Conservation (phyloP, 257 asterid species). For the Anisodus acutangulus region DNA sequence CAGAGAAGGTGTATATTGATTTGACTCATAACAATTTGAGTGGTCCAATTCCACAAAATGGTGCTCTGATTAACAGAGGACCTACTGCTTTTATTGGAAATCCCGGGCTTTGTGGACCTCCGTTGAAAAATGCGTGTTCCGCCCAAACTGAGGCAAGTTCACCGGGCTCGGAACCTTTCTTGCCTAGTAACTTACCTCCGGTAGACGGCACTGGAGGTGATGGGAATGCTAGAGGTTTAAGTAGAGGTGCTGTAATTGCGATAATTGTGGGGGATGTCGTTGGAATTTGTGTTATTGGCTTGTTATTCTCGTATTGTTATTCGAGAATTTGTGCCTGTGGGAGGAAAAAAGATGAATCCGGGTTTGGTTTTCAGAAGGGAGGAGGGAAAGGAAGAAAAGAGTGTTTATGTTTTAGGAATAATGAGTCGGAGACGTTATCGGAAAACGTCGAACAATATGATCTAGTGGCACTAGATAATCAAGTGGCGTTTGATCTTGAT, state of each 20-base stretch:
- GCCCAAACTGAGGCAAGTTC: slow-evolving; percentile 52
- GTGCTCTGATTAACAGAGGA: slow-evolving; percentile 80
- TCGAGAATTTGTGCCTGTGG: slow-evolving; percentile 56
- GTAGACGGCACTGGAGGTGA: slow-evolving; percentile 41
- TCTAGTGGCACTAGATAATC: slow-evolving; percentile 70
- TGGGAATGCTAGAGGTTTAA: slow-evolving; percentile 51
- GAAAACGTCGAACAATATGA: slow-evolving; percentile 75
- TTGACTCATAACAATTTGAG: slow-evolving; percentile 69
- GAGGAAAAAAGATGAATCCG: slow-evolving; percentile 49
- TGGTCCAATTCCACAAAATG: slow-evolving; percentile 90
- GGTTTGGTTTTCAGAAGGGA: slow-evolving; percentile 63
- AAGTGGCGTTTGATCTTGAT: slow-evolving; percentile 78
- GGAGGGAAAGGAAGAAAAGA: slow-evolving; percentile 57
- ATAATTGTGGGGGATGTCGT: slow-evolving; percentile 72
- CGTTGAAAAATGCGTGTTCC: slow-evolving; percentile 68
- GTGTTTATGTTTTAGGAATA: slow-evolving; percentile 77
- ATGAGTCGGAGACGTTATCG: slow-evolving; percentile 77
- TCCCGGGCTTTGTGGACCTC: slow-evolving; percentile 88
- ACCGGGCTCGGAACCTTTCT: slow-evolving; percentile 61
- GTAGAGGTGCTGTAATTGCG: slow-evolving; percentile 60
- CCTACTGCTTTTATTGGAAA: slow-evolving; percentile 97
- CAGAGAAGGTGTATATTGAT: slow-evolving; percentile 88
- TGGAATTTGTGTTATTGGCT: slow-evolving; percentile 75
- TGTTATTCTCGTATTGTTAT: slow-evolving; percentile 76
- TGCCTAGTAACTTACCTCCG: slow-evolving; percentile 59